Conservation (phyloP, 352 stramenopile genomes). For the Pythium chondricola region DNA sequence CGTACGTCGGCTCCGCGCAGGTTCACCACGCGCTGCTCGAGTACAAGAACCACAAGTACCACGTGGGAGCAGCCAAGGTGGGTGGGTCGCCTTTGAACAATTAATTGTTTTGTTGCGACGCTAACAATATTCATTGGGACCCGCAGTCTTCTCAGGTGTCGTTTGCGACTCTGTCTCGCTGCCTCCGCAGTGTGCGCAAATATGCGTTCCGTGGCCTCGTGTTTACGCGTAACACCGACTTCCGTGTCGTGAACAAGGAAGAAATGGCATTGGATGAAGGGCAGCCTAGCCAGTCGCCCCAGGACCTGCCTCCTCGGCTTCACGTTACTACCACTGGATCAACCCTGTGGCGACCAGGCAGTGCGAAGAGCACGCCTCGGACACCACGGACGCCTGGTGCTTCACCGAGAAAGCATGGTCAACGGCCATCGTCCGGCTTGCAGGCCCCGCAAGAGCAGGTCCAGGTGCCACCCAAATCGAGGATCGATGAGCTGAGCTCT, state of each 20-base stretch:
- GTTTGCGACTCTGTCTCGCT: constrained; percentile 69
- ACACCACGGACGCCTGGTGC: constrained; percentile 24
- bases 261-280: constrained; percentile 40
- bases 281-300: constrained; percentile 24
- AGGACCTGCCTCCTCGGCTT: constrained; percentile 9
- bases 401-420: neutral
- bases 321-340: neutral
- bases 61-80: constrained; percentile 77
- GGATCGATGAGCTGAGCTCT: constrained; percentile 49
- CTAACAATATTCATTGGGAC: too few relatives aligned
- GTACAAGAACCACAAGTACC: constrained; percentile 59
- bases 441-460: constrained; percentile 65
- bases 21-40: constrained; percentile 83
- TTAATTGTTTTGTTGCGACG: neutral
- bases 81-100: neutral
- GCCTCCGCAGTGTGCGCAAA: constrained; percentile 66
- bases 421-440: constrained; percentile 18
- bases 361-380: constrained; percentile 24
- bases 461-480: constrained; percentile 43
- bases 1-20: constrained; percentile 55
- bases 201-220: constrained; percentile 72
- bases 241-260: constrained; percentile 64
- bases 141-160: constrained; percentile 45
- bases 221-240: constrained; percentile 64
- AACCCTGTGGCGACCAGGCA: constrained; percentile 13